phyloP scores from a whole-genome alignment of 2,329 filamentous ascomycete species.

The Colletotrichum lentis region DNA sequence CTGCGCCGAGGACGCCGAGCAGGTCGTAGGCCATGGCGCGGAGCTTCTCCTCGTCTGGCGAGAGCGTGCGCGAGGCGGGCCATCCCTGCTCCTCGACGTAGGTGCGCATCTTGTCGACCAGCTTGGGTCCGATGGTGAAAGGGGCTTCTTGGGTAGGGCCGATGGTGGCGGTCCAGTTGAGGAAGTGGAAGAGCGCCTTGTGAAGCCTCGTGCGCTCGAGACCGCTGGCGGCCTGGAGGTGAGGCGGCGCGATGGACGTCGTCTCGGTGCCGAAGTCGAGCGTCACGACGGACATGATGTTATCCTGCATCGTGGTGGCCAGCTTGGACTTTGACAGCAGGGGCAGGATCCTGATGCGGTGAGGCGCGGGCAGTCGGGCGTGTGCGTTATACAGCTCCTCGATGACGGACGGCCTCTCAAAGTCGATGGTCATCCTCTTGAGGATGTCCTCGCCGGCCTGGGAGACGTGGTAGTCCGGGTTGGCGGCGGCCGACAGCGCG shows the following conservation, averaged over 20 bases:
- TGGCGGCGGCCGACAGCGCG: constrained; percentile 82
- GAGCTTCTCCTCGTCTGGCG: constrained; percentile 60
- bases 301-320: constrained; percentile 73
- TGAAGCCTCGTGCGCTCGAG: constrained; percentile 82
- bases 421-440: constrained; percentile 77
- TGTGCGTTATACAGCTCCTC: constrained; percentile 76
- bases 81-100: constrained; percentile 86
- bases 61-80: constrained; percentile 71
- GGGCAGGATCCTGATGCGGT: constrained; percentile 79
- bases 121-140: constrained; percentile 71
- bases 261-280: constrained; percentile 59
- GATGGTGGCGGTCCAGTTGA: constrained; percentile 85
- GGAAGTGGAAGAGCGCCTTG: constrained; percentile 82
- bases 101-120: constrained; percentile 73
- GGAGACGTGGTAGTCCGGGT: constrained; percentile 80
- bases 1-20: constrained; percentile 80
- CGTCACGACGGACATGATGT: constrained; percentile 75
- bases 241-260: constrained; percentile 38
- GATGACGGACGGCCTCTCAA: constrained; percentile 74
- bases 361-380: constrained; percentile 72
- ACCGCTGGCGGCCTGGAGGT: constrained; percentile 57
- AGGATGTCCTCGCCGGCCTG: constrained; percentile 89
- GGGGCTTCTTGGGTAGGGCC: constrained; percentile 64
- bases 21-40: constrained; percentile 88
- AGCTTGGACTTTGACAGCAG: constrained; percentile 79